phyloP scores from a whole-genome alignment of 139 green algal species.

The Edaphochlamys debaryana region DNA sequence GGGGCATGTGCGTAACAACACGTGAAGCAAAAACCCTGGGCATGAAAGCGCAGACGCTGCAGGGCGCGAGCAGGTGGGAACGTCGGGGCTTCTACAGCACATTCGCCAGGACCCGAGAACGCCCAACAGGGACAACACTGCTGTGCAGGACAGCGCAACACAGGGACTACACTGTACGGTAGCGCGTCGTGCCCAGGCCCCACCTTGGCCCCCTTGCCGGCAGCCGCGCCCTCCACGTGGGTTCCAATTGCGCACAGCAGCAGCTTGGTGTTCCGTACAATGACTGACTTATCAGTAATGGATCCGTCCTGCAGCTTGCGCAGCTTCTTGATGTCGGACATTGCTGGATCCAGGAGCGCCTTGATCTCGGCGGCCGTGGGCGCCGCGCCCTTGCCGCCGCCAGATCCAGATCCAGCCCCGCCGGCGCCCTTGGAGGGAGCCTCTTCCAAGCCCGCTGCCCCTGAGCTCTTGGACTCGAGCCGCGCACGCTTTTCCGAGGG shows the following conservation, averaged over 20 bases:
- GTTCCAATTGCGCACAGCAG: conserved; percentile 49
- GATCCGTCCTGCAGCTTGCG: conserved; percentile 46
- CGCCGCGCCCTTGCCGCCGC: background rate
- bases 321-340: conserved; percentile 25
- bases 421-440: too few species aligned
- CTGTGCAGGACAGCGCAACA: too few species aligned
- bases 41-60: too few species aligned
- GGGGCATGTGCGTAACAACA: background rate
- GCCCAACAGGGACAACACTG: too few species aligned
- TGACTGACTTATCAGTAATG: conserved; percentile 21
- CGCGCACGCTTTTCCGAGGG: conserved; percentile 5
- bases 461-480: background rate
- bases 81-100: too few species aligned
- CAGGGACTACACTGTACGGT: too few species aligned
- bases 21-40: too few species aligned
- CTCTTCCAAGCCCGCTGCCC: background rate
- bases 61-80: too few species aligned
- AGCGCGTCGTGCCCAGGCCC: too few species aligned
- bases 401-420: too few species aligned
- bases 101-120: too few species aligned
- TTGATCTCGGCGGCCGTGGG: background rate
- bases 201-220: conserved; percentile 18
- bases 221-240: conserved; percentile 34
- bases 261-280: conserved; percentile 46
- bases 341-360: conserved; percentile 32